A percentile compares a stretch with the other conserved stretches of the same genome.
Evolutionary conservation across 2,329 filamentous ascomycete genomes (phyloP).

Genomic region (Trichoderma sp.): DNA sequence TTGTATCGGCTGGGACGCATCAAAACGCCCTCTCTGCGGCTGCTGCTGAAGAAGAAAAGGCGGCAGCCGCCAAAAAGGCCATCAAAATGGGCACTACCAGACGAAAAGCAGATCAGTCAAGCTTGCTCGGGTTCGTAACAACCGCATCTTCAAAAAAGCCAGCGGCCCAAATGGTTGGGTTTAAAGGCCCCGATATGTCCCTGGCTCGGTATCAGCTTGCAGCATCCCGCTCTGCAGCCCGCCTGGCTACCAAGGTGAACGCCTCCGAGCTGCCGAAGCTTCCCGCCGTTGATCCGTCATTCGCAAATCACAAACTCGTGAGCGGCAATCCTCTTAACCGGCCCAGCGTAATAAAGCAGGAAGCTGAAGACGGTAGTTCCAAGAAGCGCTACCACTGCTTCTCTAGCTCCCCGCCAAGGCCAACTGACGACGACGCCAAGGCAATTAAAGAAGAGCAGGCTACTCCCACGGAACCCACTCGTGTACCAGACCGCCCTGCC

Average conservation of each 20-base stretch:
- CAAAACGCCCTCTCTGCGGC: conserved; percentile 45
- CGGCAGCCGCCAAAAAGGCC: conserved; percentile 31
- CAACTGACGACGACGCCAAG: conserved; percentile 33
- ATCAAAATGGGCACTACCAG: conserved; percentile 36
- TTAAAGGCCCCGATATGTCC: conserved; percentile 31
- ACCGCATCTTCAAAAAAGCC: conserved; percentile 32
- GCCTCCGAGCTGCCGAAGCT: conserved; percentile 29
- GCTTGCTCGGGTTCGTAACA: conserved; percentile 48
- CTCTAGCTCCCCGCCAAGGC: conserved; percentile 59
- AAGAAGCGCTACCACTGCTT: conserved; percentile 59
- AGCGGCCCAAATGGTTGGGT: conserved; percentile 25
- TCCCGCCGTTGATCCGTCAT: conserved; percentile 37
- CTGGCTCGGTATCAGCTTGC: conserved; percentile 37
- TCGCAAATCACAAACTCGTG: conserved; percentile 50
- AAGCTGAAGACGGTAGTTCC: conserved; percentile 34
- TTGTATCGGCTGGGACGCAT: conserved; percentile 65
- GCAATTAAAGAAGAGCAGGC: conserved; percentile 31
- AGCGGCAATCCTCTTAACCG: conserved; percentile 42
- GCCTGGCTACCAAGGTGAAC: conserved; percentile 20
- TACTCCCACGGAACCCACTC: conserved; percentile 32
- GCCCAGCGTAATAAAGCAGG: conserved; percentile 38
- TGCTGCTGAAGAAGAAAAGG: conserved; percentile 29
- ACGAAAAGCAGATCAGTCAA: conserved; percentile 47
- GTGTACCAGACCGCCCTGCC: conserved; percentile 41
- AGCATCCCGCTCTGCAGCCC: conserved; percentile 32